phyloP scores from a whole-genome alignment of 495 filamentous ascomycete genomes.

The Talaromyces liani region DNA sequence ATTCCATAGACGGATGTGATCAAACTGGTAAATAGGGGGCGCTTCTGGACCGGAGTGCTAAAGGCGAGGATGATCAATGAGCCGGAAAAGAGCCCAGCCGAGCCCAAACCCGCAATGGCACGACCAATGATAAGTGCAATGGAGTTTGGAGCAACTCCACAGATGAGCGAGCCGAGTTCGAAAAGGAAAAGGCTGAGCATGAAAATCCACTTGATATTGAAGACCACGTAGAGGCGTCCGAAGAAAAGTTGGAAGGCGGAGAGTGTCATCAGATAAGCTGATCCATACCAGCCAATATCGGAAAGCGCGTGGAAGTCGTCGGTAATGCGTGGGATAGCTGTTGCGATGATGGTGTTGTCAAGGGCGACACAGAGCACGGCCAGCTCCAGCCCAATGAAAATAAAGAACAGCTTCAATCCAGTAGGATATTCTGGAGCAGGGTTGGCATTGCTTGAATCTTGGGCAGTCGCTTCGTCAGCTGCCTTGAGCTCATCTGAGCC shows the following conservation, averaged over 20 bases:
- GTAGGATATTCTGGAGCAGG: too few species aligned
- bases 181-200: not conserved
- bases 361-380: not conserved
- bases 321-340: not conserved
- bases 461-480: too few species aligned
- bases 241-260: not conserved
- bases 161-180: not conserved
- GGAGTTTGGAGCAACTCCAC: not conserved
- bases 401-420: too few species aligned
- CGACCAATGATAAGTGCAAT: not conserved
- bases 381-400: too few species aligned
- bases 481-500: too few species aligned
- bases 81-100: not conserved
- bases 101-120: not conserved
- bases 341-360: not conserved
- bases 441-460: too few species aligned
- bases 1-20: constrained; percentile 28
- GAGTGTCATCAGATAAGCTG: not conserved
- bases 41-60: not conserved
- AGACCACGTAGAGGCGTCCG: not conserved
- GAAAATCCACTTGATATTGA: not conserved
- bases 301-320: not conserved
- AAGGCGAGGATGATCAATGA: not conserved
- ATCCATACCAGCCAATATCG: not conserved
- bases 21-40: constrained; percentile 26